Percentiles rank a stretch among this genome's conserved stretches.
Conservation (phyloP, 306 rosid species). For the Rosa lucieae region DNA sequence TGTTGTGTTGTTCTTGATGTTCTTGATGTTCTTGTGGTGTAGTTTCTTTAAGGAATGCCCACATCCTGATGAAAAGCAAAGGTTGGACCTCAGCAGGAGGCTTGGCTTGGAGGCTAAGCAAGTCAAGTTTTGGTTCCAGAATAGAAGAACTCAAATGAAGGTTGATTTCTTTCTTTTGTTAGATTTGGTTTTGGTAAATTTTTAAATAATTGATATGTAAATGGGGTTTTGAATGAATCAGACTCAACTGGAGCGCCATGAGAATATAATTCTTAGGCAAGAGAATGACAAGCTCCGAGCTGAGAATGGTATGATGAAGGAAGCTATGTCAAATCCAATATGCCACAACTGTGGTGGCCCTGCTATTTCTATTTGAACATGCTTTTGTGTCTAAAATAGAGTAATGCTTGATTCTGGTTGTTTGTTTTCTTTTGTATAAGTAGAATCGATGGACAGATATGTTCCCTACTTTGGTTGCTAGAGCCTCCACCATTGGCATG, state of each 20-base stretch:
- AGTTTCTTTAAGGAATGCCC: conserved; percentile 88
- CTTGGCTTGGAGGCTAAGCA: conserved; percentile 76
- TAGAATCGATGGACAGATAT: conserved; percentile 81
- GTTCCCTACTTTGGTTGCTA: conserved; percentile 67
- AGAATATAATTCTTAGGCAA: conserved; percentile 71
- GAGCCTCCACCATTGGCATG: conserved; percentile 51
- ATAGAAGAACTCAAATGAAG: conserved; percentile 92
- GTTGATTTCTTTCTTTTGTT: conserved; percentile 33
- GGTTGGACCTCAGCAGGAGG: conserved; percentile 67
- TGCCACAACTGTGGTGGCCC: conserved; percentile 84
- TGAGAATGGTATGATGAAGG: conserved; percentile 70
- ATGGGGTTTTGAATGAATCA: conserved; percentile 35
- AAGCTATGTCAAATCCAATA: conserved; percentile 62
- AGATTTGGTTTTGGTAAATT: not conserved
- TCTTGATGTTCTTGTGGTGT: conserved; percentile 28
- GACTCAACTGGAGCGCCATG: conserved; percentile 92
- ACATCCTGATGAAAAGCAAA: conserved; percentile 96
- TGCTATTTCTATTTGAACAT: conserved; percentile 26
- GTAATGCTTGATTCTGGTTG: conserved; percentile 1
- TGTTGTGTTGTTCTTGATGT: not conserved
- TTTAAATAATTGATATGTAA: conserved; percentile 11
- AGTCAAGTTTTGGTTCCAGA: conserved; percentile 98
- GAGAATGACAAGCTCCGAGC: conserved; percentile 86
- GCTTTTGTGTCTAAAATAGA: not conserved
- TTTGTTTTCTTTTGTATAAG: conserved; percentile 21